phyloP scores from a whole-genome alignment of 2,329 filamentous ascomycete species.

The Trichoderma arundinaceum region DNA sequence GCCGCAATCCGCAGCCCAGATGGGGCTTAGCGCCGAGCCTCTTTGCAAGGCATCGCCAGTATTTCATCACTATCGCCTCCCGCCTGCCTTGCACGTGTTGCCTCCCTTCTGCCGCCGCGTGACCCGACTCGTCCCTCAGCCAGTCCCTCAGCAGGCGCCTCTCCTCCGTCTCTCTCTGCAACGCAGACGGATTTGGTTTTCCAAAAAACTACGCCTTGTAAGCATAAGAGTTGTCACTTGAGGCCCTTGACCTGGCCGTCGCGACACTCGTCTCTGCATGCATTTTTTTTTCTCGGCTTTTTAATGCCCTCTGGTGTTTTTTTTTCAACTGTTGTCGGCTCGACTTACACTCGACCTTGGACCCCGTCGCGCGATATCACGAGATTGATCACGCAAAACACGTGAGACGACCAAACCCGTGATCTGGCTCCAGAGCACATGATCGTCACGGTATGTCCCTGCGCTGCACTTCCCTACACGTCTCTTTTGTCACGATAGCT shows the following conservation, averaged over 20 bases:
- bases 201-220: conserved; percentile 20
- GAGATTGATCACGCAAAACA: conserved; percentile 55
- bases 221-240: conserved; percentile 31
- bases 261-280: conserved; percentile 23
- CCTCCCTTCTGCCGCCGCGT: conserved; percentile 47
- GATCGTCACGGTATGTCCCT: conserved; percentile 51
- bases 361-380: conserved; percentile 53
- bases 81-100: conserved; percentile 51
- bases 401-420: conserved; percentile 53
- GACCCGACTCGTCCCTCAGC: conserved; percentile 43
- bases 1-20: conserved; percentile 16
- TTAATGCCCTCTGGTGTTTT: conserved; percentile 29
- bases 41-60: conserved; percentile 3
- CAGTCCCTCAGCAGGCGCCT: conserved; percentile 33
- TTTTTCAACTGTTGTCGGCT: conserved; percentile 25
- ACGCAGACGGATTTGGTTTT: conserved; percentile 5
- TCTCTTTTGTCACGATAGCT: conserved; percentile 32
- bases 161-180: conserved; percentile 24
- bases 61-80: conserved; percentile 32
- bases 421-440: conserved; percentile 52
- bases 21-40: conserved; percentile 2
- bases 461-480: conserved; percentile 33
- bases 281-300: conserved; percentile 11
- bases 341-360: conserved; percentile 42
- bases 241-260: conserved; percentile 18